Evolutionary conservation across 331 rosid species (phyloP).

Genomic region (Quercus phellos): DNA sequence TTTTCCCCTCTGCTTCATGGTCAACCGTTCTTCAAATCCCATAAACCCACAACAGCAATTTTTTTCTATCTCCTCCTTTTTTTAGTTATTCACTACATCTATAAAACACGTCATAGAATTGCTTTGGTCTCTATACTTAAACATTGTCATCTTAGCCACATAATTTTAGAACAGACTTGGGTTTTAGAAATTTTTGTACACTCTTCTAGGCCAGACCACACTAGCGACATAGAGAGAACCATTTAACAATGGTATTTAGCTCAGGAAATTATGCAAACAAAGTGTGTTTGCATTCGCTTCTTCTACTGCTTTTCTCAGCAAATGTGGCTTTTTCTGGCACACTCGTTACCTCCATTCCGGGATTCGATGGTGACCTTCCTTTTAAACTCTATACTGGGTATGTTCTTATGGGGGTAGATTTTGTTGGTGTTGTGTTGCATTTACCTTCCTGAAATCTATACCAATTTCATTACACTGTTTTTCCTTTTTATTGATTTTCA

Average conservation of each 20-base stretch:
- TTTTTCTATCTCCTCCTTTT: too few relatives aligned
- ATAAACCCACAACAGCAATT: too few relatives aligned
- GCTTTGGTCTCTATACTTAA: too few relatives aligned
- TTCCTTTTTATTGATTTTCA: not conserved
- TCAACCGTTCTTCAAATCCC: too few relatives aligned
- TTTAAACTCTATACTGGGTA: constrained; percentile 19
- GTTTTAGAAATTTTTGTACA: too few relatives aligned
- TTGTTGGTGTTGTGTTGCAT: not conserved
- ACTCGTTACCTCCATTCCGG: constrained; percentile 13
- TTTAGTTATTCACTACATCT: too few relatives aligned
- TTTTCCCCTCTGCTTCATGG: too few relatives aligned
- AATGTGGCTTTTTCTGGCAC: constrained; percentile 4
- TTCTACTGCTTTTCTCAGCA: constrained; percentile 7
- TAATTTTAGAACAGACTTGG: too few relatives aligned
- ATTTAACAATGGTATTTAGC: not conserved
- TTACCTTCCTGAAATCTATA: not conserved
- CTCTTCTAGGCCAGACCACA: too few relatives aligned
- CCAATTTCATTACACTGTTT: not conserved
- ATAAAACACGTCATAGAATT: too few relatives aligned
- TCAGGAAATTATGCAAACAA: not conserved
- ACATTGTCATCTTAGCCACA: too few relatives aligned
- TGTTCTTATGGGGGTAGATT: not conserved
- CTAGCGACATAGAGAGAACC: too few relatives aligned
- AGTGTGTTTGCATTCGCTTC: constrained; percentile 3
- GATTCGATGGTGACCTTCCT: constrained; percentile 24